Percentiles rank a stretch among this genome's conserved stretches.
Evolutionary conservation across 805 yeast genomes (phyloP).

Genomic region (Myxozyma sirexii): DNA sequence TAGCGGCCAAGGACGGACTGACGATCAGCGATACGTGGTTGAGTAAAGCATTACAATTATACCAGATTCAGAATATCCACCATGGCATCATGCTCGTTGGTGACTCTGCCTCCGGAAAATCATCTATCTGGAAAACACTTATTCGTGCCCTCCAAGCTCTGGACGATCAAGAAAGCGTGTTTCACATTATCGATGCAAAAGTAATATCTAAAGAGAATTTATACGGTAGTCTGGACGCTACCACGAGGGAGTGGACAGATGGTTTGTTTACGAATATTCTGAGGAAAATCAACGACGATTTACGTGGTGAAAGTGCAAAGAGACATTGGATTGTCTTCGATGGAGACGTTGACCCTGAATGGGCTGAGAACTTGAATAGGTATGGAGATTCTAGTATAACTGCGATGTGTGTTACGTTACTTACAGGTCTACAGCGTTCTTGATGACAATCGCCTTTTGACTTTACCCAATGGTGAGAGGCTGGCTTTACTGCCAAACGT

Average conservation of each 20-base stretch:
- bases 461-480: conserved; percentile 90
- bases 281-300: conserved; percentile 57
- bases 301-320: conserved; percentile 59
- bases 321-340: conserved; percentile 82
- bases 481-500: conserved; percentile 65
- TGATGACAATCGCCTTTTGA: conserved; percentile 80
- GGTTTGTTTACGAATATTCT: conserved; percentile 75
- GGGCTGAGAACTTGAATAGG: conserved; percentile 83
- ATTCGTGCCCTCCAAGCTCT: conserved; percentile 48
- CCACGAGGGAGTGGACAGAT: conserved; percentile 91
- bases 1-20: conserved; percentile 44
- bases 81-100: conserved; percentile 87
- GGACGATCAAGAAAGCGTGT: conserved; percentile 46
- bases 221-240: conserved; percentile 69
- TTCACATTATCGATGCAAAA: conserved; percentile 70
- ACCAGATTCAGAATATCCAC: conserved; percentile 61
- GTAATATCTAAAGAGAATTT: conserved; percentile 65
- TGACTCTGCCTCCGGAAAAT: conserved; percentile 72
- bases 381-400: neutral
- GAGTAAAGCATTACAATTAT: conserved; percentile 61
- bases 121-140: conserved; percentile 55
- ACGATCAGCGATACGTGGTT: conserved; percentile 50
- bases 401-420: neutral
- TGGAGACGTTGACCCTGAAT: conserved; percentile 90
- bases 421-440: conserved; percentile 57